Percentiles rank a stretch among this genome's conserved stretches.
Conservation (phyloP, 768 basidiomycete species). For the Pleurotus djamor region DNA sequence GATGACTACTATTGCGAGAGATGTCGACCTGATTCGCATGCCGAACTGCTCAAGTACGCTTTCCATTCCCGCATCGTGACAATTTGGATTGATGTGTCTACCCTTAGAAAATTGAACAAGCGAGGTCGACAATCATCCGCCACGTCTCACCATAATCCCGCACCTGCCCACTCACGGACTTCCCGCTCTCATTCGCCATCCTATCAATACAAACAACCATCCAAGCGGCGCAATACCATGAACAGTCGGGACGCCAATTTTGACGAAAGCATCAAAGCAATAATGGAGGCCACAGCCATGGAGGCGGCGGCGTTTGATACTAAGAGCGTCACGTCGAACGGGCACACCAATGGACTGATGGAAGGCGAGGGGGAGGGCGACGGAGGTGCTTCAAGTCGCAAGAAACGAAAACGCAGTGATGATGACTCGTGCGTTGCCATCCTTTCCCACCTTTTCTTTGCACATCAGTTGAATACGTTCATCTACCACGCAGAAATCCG, state of each 20-base stretch:
- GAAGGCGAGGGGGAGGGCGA: constrained; percentile 52
- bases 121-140: constrained; percentile 63
- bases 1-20: constrained; percentile 93
- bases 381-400: constrained; percentile 34
- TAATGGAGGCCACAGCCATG: constrained; percentile 72
- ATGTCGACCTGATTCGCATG: constrained; percentile 86
- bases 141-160: constrained; percentile 54
- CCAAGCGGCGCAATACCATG: constrained; percentile 95
- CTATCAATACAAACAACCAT: constrained; percentile 54
- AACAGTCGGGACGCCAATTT: constrained; percentile 95
- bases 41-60: constrained; percentile 77
- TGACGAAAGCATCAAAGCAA: constrained; percentile 81
- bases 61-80: constrained; percentile 2
- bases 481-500: constrained; percentile 12
- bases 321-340: constrained; percentile 26
- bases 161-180: constrained; percentile 47
- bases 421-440: constrained; percentile 60
- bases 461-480: neutral
- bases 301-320: constrained; percentile 57
- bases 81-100: constrained; percentile 6
- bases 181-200: constrained; percentile 78
- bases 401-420: constrained; percentile 76
- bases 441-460: neutral
- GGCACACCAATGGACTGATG: constrained; percentile 29
- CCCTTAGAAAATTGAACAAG: constrained; percentile 58